A percentile compares a stretch with the other conserved stretches of the same genome.
Conservation (phyloP, 176 grass and related monocot species). For the Lolium perenne region DNA sequence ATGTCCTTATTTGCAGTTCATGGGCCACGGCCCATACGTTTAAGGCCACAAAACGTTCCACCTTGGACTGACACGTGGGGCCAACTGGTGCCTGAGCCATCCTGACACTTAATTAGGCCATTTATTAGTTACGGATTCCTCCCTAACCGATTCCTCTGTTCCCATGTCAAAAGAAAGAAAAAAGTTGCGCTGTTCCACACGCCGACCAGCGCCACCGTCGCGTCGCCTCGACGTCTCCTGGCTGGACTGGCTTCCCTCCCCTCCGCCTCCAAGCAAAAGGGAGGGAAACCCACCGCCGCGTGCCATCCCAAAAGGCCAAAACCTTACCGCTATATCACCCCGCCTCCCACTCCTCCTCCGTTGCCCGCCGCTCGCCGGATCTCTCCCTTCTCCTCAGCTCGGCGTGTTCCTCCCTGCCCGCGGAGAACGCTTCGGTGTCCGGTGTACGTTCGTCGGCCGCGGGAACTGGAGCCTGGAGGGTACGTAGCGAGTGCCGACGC, state of each 20-base stretch:
- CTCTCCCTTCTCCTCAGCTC: not conserved
- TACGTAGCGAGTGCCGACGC: not conserved
- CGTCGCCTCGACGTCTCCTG: constrained; percentile 10
- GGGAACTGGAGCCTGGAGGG: not conserved
- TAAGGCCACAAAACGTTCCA: not conserved
- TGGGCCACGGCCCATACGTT: not conserved
- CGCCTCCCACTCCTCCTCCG: not conserved
- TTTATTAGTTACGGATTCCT: too few relatives aligned
- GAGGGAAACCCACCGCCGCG: constrained; percentile 11
- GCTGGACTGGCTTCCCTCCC: not conserved
- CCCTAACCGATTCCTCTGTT: not conserved
- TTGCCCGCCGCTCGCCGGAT: not conserved
- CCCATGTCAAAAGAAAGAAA: not conserved
- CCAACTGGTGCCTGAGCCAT: not conserved
- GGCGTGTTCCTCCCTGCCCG: not conserved
- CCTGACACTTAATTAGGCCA: not conserved
- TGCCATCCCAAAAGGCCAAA: constrained; percentile 26
- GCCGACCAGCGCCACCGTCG: not conserved
- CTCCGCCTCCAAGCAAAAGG: not conserved
- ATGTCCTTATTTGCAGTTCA: too few relatives aligned
- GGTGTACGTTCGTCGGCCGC: not conserved
- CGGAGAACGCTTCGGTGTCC: not conserved
- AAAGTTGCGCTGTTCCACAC: too few relatives aligned
- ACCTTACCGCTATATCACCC: constrained; percentile 21
- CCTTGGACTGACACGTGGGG: not conserved